Percentiles rank a stretch among this genome's conserved stretches.
phyloP scores from a whole-genome alignment of 805 yeast species.

The Metschnikowia gelsemii region DNA sequence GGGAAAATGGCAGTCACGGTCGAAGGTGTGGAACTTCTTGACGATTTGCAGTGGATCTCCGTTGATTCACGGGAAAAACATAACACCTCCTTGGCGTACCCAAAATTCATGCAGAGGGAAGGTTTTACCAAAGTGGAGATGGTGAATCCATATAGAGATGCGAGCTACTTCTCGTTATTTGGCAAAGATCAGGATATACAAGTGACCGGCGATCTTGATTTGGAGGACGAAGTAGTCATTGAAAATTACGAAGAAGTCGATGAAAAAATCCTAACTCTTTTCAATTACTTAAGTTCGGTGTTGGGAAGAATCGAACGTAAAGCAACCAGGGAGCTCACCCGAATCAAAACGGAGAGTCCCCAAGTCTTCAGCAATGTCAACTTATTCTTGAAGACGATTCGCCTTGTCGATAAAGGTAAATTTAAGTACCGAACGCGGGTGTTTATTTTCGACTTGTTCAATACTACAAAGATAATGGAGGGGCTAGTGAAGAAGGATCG shows the following conservation, averaged over 20 bases:
- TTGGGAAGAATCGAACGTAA: conserved; percentile 45
- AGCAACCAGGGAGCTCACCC: conserved; percentile 57
- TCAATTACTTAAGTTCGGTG: conserved; percentile 52
- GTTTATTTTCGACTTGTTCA: conserved; percentile 59
- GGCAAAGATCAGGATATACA: conserved; percentile 13
- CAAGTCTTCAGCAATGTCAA: conserved; percentile 54
- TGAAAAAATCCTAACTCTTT: conserved; percentile 31
- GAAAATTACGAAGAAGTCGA: conserved; percentile 20
- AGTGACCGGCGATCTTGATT: conserved; percentile 9
- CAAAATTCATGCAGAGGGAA: conserved; percentile 16
- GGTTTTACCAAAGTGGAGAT: conserved; percentile 17
- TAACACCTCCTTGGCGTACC: conserved; percentile 17
- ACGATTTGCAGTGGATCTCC: conserved; percentile 69
- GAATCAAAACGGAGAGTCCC: conserved; percentile 50
- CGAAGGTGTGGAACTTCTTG: conserved; percentile 82
- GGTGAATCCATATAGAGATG: conserved; percentile 18
- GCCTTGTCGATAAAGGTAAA: conserved; percentile 54
- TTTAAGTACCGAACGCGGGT: conserved; percentile 63
- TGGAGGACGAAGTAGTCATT: conserved; percentile 18
- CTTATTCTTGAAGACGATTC: conserved; percentile 51
- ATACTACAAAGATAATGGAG: conserved; percentile 53
- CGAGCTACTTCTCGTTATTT: conserved; percentile 15
- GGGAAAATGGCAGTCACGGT: conserved; percentile 71
- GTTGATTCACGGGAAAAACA: conserved; percentile 2
- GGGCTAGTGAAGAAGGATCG: conserved; percentile 47